phyloP scores from a whole-genome alignment of 176 grass and related monocot genomes.

The Aegilops umbellulata region DNA sequence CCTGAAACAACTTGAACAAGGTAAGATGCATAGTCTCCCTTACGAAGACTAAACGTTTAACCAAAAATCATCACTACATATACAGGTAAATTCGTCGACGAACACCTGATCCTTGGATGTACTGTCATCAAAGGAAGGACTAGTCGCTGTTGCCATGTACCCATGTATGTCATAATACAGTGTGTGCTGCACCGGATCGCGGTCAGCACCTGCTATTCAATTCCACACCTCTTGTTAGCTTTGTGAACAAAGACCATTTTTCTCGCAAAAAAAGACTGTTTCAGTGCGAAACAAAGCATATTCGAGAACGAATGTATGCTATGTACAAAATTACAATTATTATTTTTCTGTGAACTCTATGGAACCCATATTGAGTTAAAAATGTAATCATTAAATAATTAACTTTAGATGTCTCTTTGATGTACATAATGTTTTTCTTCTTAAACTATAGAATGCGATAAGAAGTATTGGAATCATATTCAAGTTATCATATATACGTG shows the following conservation, averaged over 20 bases:
- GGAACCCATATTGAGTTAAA: too few species aligned
- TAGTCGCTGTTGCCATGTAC: conserved; percentile 62
- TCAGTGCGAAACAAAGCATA: neutral
- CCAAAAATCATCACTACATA: conserved; percentile 40
- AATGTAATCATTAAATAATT: too few species aligned
- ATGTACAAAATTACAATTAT: too few species aligned
- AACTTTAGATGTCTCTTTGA: too few species aligned
- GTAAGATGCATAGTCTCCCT: neutral
- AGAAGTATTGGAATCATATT: too few species aligned
- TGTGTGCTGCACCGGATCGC: conserved; percentile 73
- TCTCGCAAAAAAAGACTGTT: neutral
- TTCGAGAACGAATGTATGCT: neutral
- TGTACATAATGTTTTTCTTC: too few species aligned
- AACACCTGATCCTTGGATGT: conserved; percentile 74
- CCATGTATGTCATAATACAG: conserved; percentile 90
- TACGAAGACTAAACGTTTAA: neutral
- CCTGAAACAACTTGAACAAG: conserved; percentile 34
- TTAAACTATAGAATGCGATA: too few species aligned
- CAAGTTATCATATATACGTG: too few species aligned
- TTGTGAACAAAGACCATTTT: conserved; percentile 15
- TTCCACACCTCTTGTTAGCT: conserved; percentile 33
- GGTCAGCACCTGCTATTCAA: conserved; percentile 55
- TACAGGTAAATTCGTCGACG: conserved; percentile 87
- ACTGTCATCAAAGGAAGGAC: conserved; percentile 84
- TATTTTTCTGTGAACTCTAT: too few species aligned